These are phyloP conservation scores for Ormosia semicastrata DNA, from an alignment of 306 rosid genomes.

Conservation along the genomic window DNA sequence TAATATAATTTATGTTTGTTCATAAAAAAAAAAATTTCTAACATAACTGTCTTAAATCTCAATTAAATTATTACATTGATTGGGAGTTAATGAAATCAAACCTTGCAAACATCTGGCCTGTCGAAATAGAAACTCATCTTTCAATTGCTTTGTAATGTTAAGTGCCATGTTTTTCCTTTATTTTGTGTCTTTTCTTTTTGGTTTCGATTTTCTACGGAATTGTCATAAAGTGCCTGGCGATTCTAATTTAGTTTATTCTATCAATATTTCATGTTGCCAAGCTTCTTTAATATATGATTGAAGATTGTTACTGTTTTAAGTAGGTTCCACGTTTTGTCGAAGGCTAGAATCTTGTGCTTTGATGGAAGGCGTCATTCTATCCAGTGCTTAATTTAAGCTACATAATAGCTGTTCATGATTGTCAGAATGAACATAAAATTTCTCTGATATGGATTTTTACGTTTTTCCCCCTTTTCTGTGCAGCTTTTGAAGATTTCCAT, in stretches of 20 bases:
- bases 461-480: slow-evolving; percentile 11
- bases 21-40: too few species aligned
- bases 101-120: too few species aligned
- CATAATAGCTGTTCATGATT: slow-evolving; percentile 2
- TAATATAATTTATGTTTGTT: too few species aligned
- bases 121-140: neutral
- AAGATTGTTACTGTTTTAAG: neutral
- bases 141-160: neutral
- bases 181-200: neutral
- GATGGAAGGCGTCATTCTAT: slow-evolving; percentile 24
- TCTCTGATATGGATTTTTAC: slow-evolving; percentile 22
- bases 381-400: neutral
- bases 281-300: neutral
- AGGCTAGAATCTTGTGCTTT: slow-evolving; percentile 11
- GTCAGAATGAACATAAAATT: slow-evolving; percentile 12
- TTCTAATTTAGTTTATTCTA: neutral
- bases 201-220: slow-evolving; percentile 1
- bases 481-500: slow-evolving; percentile 21
- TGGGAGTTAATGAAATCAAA: neutral
- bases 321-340: slow-evolving; percentile 26
- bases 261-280: neutral
- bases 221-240: neutral
- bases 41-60: too few species aligned
- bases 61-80: neutral
- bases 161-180: neutral